Evolutionary conservation across 805 yeast species (phyloP), one percentile per base, ranked within the genome.

Genomic region (Kazachstania kunashirensis): DNA sequence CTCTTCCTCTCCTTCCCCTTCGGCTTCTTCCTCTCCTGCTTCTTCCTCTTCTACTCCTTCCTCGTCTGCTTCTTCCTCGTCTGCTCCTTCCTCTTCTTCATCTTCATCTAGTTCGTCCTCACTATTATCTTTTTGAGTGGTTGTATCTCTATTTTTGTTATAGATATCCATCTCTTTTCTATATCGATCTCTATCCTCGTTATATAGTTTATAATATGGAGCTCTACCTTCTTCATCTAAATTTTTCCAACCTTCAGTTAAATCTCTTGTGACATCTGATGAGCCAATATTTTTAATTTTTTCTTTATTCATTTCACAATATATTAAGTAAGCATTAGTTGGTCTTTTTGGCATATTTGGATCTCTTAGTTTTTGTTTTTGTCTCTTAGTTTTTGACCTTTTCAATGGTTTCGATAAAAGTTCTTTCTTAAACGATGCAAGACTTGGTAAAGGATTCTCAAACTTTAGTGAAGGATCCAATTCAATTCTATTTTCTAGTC

Each of bases 271-370:
- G 31, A 84, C 66, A 53, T 88, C 96, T 27, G 62, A 62, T 21
- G 68, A 66, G 8, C 77, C 78, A 42, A 71, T 74, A 34, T 70
- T 67, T 43, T 73, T 75, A 26, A 84, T 70, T 34, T 71, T 66
- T 32, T 84, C 95, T 58, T 83, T 83, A 52, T 84, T 94, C 62
- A 73, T 63, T 41, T 88, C 96, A 60, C 96, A 88, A 53, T 81
- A 86, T 37, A 84, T 72, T 43, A 84, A 66, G 52, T 86, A 88
- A 5, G 96, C 95, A 57, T 86, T 88, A 3, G 92, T 79, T 5
- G 96, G 95, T 50, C 94, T 69, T 49, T 82, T 84, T 15, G 96
- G 96, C 50, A 80, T 69, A 47, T 77, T 77, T 8, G 95, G 95
- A 57, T 86, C 94, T 49, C 86, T 73, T 8, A 69, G 66, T 34